Evolutionary conservation across 306 rosid species (phyloP), one percentile per base, ranked within the genome.

Genomic region (Vigna hirtella): DNA sequence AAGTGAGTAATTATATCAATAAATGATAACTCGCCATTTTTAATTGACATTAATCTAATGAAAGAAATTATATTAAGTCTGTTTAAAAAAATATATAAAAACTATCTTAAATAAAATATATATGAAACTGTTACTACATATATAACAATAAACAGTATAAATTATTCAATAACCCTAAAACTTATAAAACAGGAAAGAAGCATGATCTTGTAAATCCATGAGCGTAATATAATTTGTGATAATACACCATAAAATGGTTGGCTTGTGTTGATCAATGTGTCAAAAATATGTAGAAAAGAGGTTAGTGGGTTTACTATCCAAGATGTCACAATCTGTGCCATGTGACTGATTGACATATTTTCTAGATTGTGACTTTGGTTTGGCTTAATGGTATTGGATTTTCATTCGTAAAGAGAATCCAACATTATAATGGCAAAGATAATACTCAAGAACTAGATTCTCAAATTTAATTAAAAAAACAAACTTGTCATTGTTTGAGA

Each of bases 261-360:
- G 86, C 77, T 70, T 51, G 72, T 72, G 79, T 51, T 70, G 30
- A 69, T 30, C 77, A 50, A 87, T 48, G 32, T 9, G 70, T 83
- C 77, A 73, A 55, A 73, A 66, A 76, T 68, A 22, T 34, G 63
- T 59, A 38, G 70, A 73, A 70, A 84, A 76, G 62, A 62, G 72
- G 45, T 77, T 68, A 77, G 82, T 79, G 82, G 83, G 73, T 49
- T 81, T 71, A 63, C 77, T 28, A 70, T 66, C 73, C 65, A 63
- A 78, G 42, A 74, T 69, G 87, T 86, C 89, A 51, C 80, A 64
- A 58, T 86, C 88, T 47, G 12, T 24, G 61, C 67, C 84, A 79
- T 32, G 86, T 84, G 86, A 66, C 51, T 70, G 61, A 80, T 86
- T 84, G 80, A 69, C 76, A 71, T 40, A 55, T 72, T 72, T 76